Base-by-base conservation (phyloP, 140 eudicot genomes). In the Flaveria floridana region DNA sequence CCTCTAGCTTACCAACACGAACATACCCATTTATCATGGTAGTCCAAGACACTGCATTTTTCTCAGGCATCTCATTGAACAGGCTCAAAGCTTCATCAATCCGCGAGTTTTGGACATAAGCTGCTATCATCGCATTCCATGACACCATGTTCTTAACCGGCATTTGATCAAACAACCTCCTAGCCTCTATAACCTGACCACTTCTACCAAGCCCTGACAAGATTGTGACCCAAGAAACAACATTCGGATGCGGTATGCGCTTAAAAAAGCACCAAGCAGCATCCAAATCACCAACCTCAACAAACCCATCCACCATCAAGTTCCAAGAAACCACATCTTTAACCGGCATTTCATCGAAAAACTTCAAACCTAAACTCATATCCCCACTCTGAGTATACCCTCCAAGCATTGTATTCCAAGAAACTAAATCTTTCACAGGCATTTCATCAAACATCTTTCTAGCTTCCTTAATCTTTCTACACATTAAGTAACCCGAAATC, bases 81-180 rank as follows among this genome's bases (percentile, higher is more conserved):
- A 89, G 42, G 47, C 19, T 75, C 26, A 72, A 64, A 48, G 89
- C 91, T 63, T 81, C 84, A 55, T 61, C 79, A 52, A 87, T 80
- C 59, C 57, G 80, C 42, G 76, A 80, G 70, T 87, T 77, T 59
- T 83, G 89, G 41, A 87, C 87, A 79, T 83, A 89, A 25, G 76
- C 89, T 57, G 78, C 85, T 16, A 89, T 28, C 91, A 90, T 87
- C 10, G 88, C 86, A n/a, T 87, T 90, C 96, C 96, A 90, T 23
- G 91, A 80, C 14, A 90, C 94, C 51, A 58, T 61, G 10, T 87
- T 87, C 64, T 77, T 87, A 52, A 70, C 71, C 1, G 86, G 85
- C 78, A 87, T 90, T 41, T 81, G 71, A 42, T 51, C 82, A 69
- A 90, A 90, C 14, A 85, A 72, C 65, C 77, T 77, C 74, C 70